A percentile compares a stretch with the other conserved stretches of the same genome.
These are phyloP conservation scores for Trematosphaeria pertusa DNA, from an alignment of 2,329 filamentous ascomycete species.

Conservation along the genomic window DNA sequence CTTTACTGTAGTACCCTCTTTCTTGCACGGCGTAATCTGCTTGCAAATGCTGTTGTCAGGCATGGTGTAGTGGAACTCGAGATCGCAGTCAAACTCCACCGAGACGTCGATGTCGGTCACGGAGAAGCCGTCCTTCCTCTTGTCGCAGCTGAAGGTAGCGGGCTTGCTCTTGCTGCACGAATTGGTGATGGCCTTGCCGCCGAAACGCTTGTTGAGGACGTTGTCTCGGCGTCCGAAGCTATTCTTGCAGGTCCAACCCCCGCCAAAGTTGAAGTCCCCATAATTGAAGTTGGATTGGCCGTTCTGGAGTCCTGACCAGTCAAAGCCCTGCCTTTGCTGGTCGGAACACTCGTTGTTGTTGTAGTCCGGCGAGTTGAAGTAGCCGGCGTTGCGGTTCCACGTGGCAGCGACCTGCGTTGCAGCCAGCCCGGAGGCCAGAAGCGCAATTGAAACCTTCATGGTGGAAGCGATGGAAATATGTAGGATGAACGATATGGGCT, in stretches of 20 bases:
- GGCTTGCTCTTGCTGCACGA: constrained; percentile 59
- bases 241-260: constrained; percentile 73
- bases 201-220: constrained; percentile 54
- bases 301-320: constrained; percentile 68
- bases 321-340: constrained; percentile 73
- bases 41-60: constrained; percentile 82
- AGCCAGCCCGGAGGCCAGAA: constrained; percentile 56
- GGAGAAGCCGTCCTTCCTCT: constrained; percentile 67
- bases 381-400: constrained; percentile 58
- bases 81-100: constrained; percentile 75
- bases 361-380: constrained; percentile 74
- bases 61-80: constrained; percentile 90
- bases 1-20: constrained; percentile 71
- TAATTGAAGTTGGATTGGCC: constrained; percentile 65
- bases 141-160: constrained; percentile 71
- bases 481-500: constrained; percentile 24
- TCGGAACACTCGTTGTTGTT: constrained; percentile 77
- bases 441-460: constrained; percentile 52
- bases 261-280: constrained; percentile 69
- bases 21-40: constrained; percentile 73
- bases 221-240: constrained; percentile 66
- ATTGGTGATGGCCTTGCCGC: constrained; percentile 52
- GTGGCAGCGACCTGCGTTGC: constrained; percentile 55
- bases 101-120: constrained; percentile 76
- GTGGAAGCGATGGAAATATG: constrained; percentile 32